Evolutionary conservation across 192 early-diverging fungal genomes (phyloP).

Genomic region (Piromyces sp.): DNA sequence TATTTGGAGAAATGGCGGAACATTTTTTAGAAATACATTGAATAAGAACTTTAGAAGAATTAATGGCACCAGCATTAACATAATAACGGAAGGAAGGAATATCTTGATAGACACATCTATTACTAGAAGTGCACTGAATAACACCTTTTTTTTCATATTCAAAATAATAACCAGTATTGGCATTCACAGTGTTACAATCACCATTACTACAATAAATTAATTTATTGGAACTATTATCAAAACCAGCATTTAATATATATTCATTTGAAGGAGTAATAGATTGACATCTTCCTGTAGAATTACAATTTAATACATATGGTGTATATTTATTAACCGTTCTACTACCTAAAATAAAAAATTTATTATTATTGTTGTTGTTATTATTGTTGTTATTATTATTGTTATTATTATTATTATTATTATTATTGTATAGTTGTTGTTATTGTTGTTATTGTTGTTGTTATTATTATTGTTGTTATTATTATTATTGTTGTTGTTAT

Average conservation of each 20-base stretch:
- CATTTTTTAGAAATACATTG: not conserved
- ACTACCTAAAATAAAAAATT: too few relatives aligned
- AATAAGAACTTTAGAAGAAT: not conserved
- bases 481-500: too few relatives aligned
- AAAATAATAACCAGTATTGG: not conserved
- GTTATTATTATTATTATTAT: too few relatives aligned
- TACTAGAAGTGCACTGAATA: not conserved
- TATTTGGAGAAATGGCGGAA: not conserved
- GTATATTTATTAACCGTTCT: not conserved
- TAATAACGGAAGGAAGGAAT: not conserved
- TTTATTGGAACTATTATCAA: not conserved
- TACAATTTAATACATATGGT: not conserved
- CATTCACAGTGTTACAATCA: not conserved
- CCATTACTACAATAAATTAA: not conserved
- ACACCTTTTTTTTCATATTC: not conserved
- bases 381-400: too few relatives aligned
- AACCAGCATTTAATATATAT: not conserved
- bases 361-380: too few relatives aligned
- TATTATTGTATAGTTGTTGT: too few relatives aligned
- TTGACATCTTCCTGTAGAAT: not conserved
- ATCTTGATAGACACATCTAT: not conserved
- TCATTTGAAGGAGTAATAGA: not conserved
- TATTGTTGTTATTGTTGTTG: too few relatives aligned
- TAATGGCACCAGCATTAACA: not conserved
- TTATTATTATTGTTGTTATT: too few relatives aligned